phyloP scores from a whole-genome alignment of 805 yeast genomes.

The Yarrowia yakushimensis region DNA sequence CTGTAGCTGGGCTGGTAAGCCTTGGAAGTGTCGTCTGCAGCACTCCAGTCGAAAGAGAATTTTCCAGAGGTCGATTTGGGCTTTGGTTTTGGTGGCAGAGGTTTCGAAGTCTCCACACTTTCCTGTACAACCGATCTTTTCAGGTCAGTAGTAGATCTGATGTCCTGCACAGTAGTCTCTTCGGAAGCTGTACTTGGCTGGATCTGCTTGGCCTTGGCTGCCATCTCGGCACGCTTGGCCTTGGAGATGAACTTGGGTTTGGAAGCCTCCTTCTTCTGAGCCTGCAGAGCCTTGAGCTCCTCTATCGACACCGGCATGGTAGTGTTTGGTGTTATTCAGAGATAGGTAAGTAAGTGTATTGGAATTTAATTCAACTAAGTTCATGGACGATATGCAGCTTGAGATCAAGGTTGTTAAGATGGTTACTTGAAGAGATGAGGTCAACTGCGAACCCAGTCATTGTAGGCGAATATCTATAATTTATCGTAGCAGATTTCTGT shows the following conservation, averaged over 20 bases:
- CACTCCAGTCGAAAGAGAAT: conserved; percentile 69
- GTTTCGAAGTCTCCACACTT: background rate
- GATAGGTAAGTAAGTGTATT: too few species aligned
- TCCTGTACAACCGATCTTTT: conserved; percentile 15
- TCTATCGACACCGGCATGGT: conserved; percentile 36
- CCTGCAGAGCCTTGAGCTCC: conserved; percentile 32
- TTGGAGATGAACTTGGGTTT: conserved; percentile 48
- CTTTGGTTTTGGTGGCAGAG: background rate
- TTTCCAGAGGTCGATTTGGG: conserved; percentile 29
- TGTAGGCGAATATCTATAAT: too few species aligned
- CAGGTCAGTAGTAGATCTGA: background rate
- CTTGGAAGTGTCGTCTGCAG: conserved; percentile 59
- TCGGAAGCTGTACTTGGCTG: background rate
- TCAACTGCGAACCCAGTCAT: too few species aligned
- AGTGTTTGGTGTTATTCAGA: background rate
- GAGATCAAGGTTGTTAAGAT: background rate
- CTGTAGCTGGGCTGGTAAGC: conserved; percentile 44
- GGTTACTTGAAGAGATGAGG: background rate
- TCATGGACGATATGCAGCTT: background rate
- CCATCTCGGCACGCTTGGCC: conserved; percentile 28
- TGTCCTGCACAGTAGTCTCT: background rate
- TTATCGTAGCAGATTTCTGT: too few species aligned
- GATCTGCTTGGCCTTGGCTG: background rate
- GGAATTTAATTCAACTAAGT: background rate
- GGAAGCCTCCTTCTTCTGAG: conserved; percentile 28